Evolutionary conservation across 495 filamentous ascomycete species (phyloP).

Genomic region (Penicillium subrubescens): DNA sequence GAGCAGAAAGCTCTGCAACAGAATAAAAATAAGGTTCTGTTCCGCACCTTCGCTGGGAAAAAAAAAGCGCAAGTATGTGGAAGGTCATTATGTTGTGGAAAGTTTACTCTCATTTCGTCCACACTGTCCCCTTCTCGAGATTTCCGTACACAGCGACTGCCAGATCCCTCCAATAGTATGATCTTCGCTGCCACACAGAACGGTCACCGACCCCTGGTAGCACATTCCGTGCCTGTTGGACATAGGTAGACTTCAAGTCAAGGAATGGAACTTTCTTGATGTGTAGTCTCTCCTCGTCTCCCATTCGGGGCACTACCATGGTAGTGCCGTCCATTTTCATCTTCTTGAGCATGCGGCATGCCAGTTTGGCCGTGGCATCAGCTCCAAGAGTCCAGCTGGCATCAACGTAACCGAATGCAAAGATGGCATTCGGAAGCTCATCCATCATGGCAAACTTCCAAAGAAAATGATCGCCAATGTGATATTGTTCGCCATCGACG

Average conservation of each 20-base stretch:
- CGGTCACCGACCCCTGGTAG: neutral
- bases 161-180: neutral
- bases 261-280: neutral
- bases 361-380: conserved; percentile 30
- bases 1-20: neutral
- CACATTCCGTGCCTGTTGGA: neutral
- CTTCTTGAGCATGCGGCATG: conserved; percentile 24
- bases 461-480: conserved; percentile 32
- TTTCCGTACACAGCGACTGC: neutral
- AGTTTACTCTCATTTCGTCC: neutral
- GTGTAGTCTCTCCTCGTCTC: neutral
- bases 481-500: conserved; percentile 29
- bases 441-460: conserved; percentile 46
- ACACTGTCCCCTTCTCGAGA: neutral
- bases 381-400: conserved; percentile 48
- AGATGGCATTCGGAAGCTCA: conserved; percentile 40
- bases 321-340: neutral
- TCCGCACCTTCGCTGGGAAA: neutral
- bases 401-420: conserved; percentile 43
- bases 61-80: neutral
- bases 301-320: neutral
- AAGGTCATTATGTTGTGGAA: neutral
- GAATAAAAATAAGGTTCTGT: neutral
- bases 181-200: neutral
- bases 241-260: neutral